These are phyloP conservation scores for Fremontodendron californicum DNA, from an alignment of 345 rosid species.

Conservation along the genomic window DNA sequence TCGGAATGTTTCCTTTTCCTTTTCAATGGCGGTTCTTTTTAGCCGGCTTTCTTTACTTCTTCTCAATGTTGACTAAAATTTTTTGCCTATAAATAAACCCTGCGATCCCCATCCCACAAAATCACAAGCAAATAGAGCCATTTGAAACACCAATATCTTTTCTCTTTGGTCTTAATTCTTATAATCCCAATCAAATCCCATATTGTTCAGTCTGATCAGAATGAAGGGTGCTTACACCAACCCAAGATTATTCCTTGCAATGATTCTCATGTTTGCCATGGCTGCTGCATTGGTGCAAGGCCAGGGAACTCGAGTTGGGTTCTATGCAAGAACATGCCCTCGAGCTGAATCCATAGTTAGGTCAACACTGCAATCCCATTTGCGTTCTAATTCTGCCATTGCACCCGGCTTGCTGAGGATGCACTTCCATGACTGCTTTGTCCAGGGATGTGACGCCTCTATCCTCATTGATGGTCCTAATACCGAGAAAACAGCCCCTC, in stretches of 20 bases:
- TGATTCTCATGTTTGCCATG: neutral
- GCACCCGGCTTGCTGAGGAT: no score
- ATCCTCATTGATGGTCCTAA: constrained; percentile 38
- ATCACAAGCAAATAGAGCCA: neutral
- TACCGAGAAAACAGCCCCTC: constrained; percentile 38
- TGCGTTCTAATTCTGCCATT: constrained; percentile 25
- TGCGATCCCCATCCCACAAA: neutral
- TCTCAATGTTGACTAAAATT: neutral
- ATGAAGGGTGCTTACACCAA: neutral
- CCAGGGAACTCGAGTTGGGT: constrained; percentile 36
- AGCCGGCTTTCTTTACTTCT: neutral
- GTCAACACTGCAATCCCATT: constrained; percentile 31
- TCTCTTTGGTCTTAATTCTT: neutral
- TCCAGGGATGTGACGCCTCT: constrained; percentile 52
- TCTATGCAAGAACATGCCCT: constrained; percentile 37
- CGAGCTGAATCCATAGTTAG: constrained; percentile 34
- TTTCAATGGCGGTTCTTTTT: neutral
- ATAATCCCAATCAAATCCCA: neutral
- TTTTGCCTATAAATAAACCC: neutral
- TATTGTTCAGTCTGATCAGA: neutral
- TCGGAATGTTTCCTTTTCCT: neutral
- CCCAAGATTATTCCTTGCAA: neutral
- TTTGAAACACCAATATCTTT: neutral
- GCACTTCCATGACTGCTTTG: constrained; percentile 54
- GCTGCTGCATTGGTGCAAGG: constrained; percentile 14